phyloP scores from a whole-genome alignment of 768 basidiomycete species.

The Tylopilus subfusipes region DNA sequence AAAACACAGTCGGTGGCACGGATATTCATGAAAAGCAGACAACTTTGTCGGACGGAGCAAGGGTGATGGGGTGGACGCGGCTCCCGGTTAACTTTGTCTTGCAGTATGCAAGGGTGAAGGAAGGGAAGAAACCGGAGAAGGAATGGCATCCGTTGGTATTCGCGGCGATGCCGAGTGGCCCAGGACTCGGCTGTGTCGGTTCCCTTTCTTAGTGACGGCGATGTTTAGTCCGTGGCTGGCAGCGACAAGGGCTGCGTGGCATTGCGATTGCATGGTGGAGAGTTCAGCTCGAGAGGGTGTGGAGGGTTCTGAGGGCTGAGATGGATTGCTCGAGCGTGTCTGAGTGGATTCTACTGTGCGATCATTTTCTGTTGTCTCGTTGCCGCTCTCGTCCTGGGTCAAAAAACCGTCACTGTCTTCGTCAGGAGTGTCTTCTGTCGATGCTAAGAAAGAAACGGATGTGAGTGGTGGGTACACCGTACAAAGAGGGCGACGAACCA shows the following conservation, averaged over 20 bases:
- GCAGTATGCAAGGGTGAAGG: constrained; percentile 24
- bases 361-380: constrained; percentile 65
- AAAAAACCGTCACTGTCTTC: constrained; percentile 69
- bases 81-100: constrained; percentile 20
- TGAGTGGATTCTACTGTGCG: constrained; percentile 42
- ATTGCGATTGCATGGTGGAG: constrained; percentile 42
- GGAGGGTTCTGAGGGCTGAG: constrained; percentile 24
- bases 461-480: constrained; percentile 1
- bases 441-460: constrained; percentile 24
- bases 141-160: constrained; percentile 13
- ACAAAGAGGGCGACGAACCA: constrained; percentile 43
- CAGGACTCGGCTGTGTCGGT: constrained; percentile 61
- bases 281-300: constrained; percentile 19
- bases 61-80: background rate
- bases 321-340: constrained; percentile 38
- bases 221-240: constrained; percentile 72
- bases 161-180: constrained; percentile 54
- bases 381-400: constrained; percentile 68
- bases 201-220: constrained; percentile 51
- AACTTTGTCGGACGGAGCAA: background rate
- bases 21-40: constrained; percentile 10
- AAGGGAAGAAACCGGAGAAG: constrained; percentile 14
- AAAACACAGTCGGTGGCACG: constrained; percentile 14
- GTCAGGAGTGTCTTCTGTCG: constrained; percentile 60
- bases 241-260: constrained; percentile 58